phyloP scores from a whole-genome alignment of 768 basidiomycete genomes.

The Termitomyces sp. region DNA sequence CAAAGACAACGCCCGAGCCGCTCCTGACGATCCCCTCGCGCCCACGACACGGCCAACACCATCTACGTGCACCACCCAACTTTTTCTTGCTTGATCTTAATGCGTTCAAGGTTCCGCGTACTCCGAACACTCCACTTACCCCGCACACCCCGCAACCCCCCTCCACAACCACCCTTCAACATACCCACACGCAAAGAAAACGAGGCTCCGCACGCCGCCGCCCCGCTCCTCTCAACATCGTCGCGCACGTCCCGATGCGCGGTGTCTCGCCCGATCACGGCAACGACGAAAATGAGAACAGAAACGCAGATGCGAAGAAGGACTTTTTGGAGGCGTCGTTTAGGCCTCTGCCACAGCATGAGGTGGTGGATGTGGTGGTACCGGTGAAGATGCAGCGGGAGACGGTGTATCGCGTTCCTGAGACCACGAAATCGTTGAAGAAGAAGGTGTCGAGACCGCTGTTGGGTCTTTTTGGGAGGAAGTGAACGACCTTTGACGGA shows the following conservation, averaged over 20 bases:
- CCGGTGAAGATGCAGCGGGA: background rate
- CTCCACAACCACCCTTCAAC: background rate
- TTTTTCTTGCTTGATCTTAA: slow-evolving; percentile 34
- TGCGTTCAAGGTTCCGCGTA: slow-evolving; percentile 27
- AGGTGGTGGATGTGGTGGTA: background rate
- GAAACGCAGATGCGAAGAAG: slow-evolving; percentile 1
- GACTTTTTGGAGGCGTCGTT: slow-evolving; percentile 44
- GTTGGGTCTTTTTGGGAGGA: slow-evolving; percentile 10
- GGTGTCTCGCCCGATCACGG: slow-evolving; percentile 10
- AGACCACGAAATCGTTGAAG: slow-evolving; percentile 43
- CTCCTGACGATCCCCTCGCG: slow-evolving; percentile 35
- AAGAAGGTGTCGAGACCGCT: slow-evolving; percentile 8
- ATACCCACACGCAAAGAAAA: background rate
- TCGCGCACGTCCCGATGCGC: slow-evolving; percentile 17
- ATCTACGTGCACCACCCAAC: slow-evolving; percentile 30
- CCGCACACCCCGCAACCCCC: background rate
- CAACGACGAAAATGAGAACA: slow-evolving; percentile 1
- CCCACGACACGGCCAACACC: slow-evolving; percentile 25
- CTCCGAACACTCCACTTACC: slow-evolving; percentile 7
- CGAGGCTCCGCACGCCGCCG: slow-evolving; percentile 27
- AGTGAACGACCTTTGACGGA: background rate
- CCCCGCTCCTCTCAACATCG: slow-evolving; percentile 35
- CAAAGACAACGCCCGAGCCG: slow-evolving; percentile 15
- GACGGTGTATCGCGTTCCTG: background rate
- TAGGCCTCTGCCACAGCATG: background rate